Conservation (phyloP, 2,329 filamentous ascomycete species). For the Monilinia aucupariae region DNA sequence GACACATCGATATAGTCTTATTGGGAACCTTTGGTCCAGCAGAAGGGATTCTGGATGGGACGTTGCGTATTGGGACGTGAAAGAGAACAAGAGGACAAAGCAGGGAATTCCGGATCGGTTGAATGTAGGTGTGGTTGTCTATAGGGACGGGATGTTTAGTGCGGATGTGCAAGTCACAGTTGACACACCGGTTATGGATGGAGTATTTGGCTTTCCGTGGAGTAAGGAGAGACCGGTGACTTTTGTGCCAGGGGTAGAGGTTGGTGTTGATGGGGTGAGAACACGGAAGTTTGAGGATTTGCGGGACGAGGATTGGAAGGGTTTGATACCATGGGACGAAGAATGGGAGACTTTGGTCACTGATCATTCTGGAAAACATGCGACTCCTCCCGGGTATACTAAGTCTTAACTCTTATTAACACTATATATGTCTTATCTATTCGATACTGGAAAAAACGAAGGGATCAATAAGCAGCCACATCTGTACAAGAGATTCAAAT, state of each 20-base stretch:
- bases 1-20: constrained; percentile 15
- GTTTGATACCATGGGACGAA: constrained; percentile 18
- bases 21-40: constrained; percentile 22
- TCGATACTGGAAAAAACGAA: not conserved
- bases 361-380: not conserved
- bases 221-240: constrained; percentile 19
- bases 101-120: constrained; percentile 22
- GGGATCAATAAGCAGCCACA: not conserved
- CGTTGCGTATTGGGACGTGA: constrained; percentile 22
- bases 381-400: not conserved
- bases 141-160: constrained; percentile 13
- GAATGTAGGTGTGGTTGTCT: constrained; percentile 20
- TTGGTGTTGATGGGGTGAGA: constrained; percentile 23
- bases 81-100: constrained; percentile 21
- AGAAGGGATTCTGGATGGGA: constrained; percentile 18
- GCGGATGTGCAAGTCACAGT: constrained; percentile 21
- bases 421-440: not conserved
- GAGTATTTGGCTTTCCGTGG: constrained; percentile 21
- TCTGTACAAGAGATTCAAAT: not conserved
- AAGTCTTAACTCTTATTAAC: not conserved
- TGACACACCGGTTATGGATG: constrained; percentile 22
- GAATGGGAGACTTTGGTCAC: constrained; percentile 21
- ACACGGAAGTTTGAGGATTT: constrained; percentile 23
- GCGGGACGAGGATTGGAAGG: constrained; percentile 21
- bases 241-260: constrained; percentile 19